phyloP scores from a whole-genome alignment of 768 basidiomycete species.

The Chlorophyllum brunneum region DNA sequence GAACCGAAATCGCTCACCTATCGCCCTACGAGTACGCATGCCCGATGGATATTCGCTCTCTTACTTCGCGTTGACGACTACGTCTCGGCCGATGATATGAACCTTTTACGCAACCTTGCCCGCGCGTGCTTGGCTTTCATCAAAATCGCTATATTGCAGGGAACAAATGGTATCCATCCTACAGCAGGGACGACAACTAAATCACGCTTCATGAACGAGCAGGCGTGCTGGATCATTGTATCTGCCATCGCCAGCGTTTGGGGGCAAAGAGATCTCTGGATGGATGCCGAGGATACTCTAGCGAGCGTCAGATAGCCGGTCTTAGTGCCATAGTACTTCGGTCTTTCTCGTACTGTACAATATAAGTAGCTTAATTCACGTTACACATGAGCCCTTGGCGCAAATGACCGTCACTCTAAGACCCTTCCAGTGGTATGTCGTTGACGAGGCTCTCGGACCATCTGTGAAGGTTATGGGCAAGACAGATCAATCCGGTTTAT shows the following conservation, averaged over 20 bases:
- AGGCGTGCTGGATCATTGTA: slow-evolving; percentile 74
- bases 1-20: slow-evolving; percentile 31
- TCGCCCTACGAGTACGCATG: slow-evolving; percentile 52
- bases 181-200: slow-evolving; percentile 4
- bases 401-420: neutral
- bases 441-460: slow-evolving; percentile 18
- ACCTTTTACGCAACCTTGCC: slow-evolving; percentile 68
- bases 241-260: slow-evolving; percentile 62
- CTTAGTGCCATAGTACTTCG: neutral
- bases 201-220: slow-evolving; percentile 27
- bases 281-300: slow-evolving; percentile 62
- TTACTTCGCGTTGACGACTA: slow-evolving; percentile 66
- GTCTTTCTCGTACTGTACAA: neutral
- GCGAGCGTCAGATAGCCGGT: slow-evolving; percentile 1
- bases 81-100: slow-evolving; percentile 73
- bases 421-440: too few relatives aligned
- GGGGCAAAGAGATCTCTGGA: slow-evolving; percentile 81
- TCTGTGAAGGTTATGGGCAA: slow-evolving; percentile 13
- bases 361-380: neutral
- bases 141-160: slow-evolving; percentile 21
- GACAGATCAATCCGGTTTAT: neutral
- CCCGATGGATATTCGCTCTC: slow-evolving; percentile 76
- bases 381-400: too few relatives aligned
- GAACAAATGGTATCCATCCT: slow-evolving; percentile 21
- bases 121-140: slow-evolving; percentile 62